A percentile compares a stretch with the other conserved stretches of the same genome.
These are phyloP conservation scores for Hypomontagnella submonticulosa DNA, from an alignment of 495 filamentous ascomycete genomes.

Conservation along the genomic window DNA sequence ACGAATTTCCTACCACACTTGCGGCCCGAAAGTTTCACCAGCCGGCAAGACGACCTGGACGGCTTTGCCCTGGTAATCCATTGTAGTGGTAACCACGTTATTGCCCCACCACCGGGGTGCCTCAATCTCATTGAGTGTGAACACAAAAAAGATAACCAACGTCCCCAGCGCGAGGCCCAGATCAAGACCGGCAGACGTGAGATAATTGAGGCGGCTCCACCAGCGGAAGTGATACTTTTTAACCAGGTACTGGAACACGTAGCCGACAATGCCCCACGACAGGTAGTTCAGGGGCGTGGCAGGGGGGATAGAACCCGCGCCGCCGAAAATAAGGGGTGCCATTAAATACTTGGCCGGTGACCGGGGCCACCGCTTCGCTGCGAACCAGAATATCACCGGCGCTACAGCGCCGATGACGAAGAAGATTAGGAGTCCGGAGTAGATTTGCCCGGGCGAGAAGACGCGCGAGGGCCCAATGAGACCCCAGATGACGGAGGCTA, in stretches of 20 bases:
- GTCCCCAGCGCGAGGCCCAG: slow-evolving; percentile 71
- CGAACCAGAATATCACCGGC: slow-evolving; percentile 67
- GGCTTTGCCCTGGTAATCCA: slow-evolving; percentile 65
- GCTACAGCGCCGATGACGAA: slow-evolving; percentile 69
- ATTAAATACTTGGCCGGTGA: slow-evolving; percentile 66
- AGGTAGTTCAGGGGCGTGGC: slow-evolving; percentile 76
- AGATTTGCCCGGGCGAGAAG: slow-evolving; percentile 75
- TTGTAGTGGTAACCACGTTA: slow-evolving; percentile 56
- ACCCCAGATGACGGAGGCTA: slow-evolving; percentile 75
- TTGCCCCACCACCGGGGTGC: slow-evolving; percentile 68
- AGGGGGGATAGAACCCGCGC: slow-evolving; percentile 70
- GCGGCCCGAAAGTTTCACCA: slow-evolving; percentile 71
- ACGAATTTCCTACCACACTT: slow-evolving; percentile 51
- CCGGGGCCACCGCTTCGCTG: slow-evolving; percentile 64
- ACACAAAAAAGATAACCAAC: slow-evolving; percentile 70
- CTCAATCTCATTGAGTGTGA: slow-evolving; percentile 60
- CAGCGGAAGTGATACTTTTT: slow-evolving; percentile 67
- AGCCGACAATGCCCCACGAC: slow-evolving; percentile 74
- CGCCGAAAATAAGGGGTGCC: slow-evolving; percentile 75
- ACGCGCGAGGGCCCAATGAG: slow-evolving; percentile 72
- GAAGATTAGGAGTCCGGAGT: slow-evolving; percentile 71
- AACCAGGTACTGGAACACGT: slow-evolving; percentile 71
- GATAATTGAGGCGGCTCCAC: slow-evolving; percentile 75
- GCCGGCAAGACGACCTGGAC: slow-evolving; percentile 57
- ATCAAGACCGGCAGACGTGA: slow-evolving; percentile 70